phyloP scores from a whole-genome alignment of 192 early-diverging fungal genomes.

The Backusella parvicylindrica region DNA sequence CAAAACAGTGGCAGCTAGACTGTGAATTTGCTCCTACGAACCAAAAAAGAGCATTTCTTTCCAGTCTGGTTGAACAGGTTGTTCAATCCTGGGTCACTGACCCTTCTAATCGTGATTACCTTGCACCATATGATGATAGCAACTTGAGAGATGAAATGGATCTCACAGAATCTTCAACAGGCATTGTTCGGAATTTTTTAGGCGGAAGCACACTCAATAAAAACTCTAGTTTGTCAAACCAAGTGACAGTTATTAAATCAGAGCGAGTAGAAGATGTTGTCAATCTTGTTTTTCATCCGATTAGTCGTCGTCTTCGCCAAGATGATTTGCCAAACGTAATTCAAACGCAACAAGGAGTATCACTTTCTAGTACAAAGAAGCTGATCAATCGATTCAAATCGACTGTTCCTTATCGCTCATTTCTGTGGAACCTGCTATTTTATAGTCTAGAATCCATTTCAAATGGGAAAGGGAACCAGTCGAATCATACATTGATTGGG shows the following conservation, averaged over 20 bases:
- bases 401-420: slow-evolving; percentile 46
- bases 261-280: slow-evolving; percentile 48
- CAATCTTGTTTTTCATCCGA: slow-evolving; percentile 33
- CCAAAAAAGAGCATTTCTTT: slow-evolving; percentile 39
- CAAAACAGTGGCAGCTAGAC: slow-evolving; percentile 40
- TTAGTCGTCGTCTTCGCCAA: background rate
- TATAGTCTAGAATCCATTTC: slow-evolving; percentile 43
- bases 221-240: background rate
- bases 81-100: slow-evolving; percentile 48
- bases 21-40: slow-evolving; percentile 40
- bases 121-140: slow-evolving; percentile 22
- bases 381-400: slow-evolving; percentile 40
- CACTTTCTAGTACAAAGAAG: slow-evolving; percentile 33
- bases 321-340: background rate
- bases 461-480: slow-evolving; percentile 7
- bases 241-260: slow-evolving; percentile 12
- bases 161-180: slow-evolving; percentile 2
- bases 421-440: slow-evolving; percentile 51
- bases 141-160: slow-evolving; percentile 32
- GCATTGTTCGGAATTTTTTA: slow-evolving; percentile 8
- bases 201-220: background rate
- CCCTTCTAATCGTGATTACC: slow-evolving; percentile 19
- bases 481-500: slow-evolving; percentile 38
- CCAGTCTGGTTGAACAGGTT: slow-evolving; percentile 39
- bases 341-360: background rate